Percentiles rank a stretch among this genome's conserved stretches.
Evolutionary conservation across 148 eudicot genomes (phyloP).

Genomic region (Vaccinium darrowii): DNA sequence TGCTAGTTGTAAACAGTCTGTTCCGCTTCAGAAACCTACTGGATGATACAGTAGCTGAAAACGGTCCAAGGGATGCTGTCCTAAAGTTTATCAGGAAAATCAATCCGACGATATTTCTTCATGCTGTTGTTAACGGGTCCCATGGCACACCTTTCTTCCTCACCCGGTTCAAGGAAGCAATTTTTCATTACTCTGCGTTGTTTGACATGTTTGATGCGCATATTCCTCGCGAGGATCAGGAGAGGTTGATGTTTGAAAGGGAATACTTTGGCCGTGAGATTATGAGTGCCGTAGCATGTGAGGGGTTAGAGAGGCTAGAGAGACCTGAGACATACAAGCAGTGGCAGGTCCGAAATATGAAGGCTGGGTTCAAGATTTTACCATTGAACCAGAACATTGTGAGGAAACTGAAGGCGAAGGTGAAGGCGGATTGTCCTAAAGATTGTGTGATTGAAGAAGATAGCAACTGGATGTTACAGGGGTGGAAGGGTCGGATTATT

Average conservation of each 20-base stretch:
- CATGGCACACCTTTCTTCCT: constrained; percentile 18
- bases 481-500: constrained; percentile 22
- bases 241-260: constrained; percentile 49
- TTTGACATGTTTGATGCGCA: constrained; percentile 26
- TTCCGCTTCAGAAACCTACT: constrained; percentile 16
- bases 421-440: constrained; percentile 13
- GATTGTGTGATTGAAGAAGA: constrained; percentile 26
- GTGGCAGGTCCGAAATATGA: constrained; percentile 57
- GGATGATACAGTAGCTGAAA: constrained; percentile 17
- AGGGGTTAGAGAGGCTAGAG: constrained; percentile 59
- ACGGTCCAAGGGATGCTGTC: constrained; percentile 20
- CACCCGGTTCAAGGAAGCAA: constrained; percentile 26
- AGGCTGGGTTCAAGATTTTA: constrained; percentile 51
- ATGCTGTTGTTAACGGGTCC: constrained; percentile 17
- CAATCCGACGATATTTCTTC: constrained; percentile 21
- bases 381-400: constrained; percentile 9
- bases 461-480: constrained; percentile 25
- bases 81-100: constrained; percentile 16
- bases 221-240: constrained; percentile 35
- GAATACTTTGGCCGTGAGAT: constrained; percentile 52
- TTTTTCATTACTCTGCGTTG: constrained; percentile 22
- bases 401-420: constrained; percentile 14
- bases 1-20: constrained; percentile 18
- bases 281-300: constrained; percentile 60
- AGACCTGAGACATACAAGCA: constrained; percentile 82